Evolutionary conservation across 352 stramenopile genomes (phyloP).

Genomic region (Pythium phragmitis): DNA sequence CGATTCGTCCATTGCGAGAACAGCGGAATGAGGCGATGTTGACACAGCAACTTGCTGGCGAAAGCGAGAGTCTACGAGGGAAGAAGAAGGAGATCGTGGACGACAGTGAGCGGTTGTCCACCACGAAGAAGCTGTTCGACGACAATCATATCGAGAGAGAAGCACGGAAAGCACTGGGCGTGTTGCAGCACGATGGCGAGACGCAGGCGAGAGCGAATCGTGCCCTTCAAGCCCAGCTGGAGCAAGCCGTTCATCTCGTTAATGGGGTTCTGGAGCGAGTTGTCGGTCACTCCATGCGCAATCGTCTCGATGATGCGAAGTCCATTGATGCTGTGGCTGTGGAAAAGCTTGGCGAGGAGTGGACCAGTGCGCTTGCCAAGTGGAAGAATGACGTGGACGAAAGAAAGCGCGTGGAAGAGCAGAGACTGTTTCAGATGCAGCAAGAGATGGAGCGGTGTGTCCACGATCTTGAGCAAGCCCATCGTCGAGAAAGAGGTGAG

Average conservation of each 20-base stretch:
- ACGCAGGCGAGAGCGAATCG: conserved; percentile 20
- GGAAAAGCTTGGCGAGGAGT: conserved; percentile 16
- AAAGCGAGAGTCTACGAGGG: background rate
- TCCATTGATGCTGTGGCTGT: background rate
- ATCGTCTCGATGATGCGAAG: background rate
- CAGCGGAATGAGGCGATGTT: background rate
- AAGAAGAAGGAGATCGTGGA: background rate
- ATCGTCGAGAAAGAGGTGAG: conserved; percentile 1
- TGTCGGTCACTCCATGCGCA: background rate
- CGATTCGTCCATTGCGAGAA: conserved; percentile 7
- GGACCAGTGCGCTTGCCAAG: conserved; percentile 31
- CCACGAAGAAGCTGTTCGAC: conserved; percentile 3
- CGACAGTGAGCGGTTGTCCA: too few species aligned
- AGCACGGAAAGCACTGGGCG: conserved; percentile 8
- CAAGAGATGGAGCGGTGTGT: conserved; percentile 4
- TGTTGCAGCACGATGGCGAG: conserved; percentile 24
- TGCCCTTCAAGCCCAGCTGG: conserved; percentile 10
- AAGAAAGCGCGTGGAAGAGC: conserved; percentile 22
- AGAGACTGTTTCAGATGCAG: conserved; percentile 7
- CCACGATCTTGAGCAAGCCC: background rate
- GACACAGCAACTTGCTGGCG: conserved; percentile 6
- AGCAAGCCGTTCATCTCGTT: conserved; percentile 3
- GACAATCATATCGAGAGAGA: conserved; percentile 9
- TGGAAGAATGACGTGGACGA: conserved; percentile 33
- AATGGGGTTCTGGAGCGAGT: conserved; percentile 1